Evolutionary conservation across 176 grass and related monocot species (phyloP).

Genomic region (Juncus effusus): DNA sequence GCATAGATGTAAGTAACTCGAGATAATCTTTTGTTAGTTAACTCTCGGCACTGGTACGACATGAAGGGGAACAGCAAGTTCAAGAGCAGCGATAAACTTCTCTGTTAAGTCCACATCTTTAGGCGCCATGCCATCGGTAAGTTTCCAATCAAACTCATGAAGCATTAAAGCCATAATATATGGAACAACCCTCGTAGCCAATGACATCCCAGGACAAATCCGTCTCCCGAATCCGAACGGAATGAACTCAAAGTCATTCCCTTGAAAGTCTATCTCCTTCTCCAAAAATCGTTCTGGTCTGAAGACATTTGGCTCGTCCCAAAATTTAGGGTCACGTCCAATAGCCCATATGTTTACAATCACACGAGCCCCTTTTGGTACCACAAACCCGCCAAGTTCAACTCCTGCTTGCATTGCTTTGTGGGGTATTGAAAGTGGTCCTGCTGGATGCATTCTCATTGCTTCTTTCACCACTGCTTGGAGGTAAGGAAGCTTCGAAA

Average conservation of each 20-base stretch:
- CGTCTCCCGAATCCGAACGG: constrained; percentile 8
- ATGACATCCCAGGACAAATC: constrained; percentile 12
- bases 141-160: constrained; percentile 2
- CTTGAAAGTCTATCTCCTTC: constrained; percentile 1
- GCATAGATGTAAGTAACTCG: too few species aligned
- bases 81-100: neutral
- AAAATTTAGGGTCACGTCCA: neutral
- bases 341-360: constrained; percentile 22
- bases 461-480: constrained; percentile 7
- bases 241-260: constrained; percentile 13
- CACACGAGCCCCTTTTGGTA: neutral
- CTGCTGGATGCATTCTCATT: neutral
- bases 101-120: constrained; percentile 7
- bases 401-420: neutral
- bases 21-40: too few species aligned
- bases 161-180: constrained; percentile 16
- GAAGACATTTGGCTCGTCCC: constrained; percentile 12
- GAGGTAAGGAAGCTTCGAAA: neutral
- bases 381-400: neutral
- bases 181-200: constrained; percentile 1
- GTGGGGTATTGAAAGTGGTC: neutral
- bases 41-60: neutral
- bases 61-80: constrained; percentile 11
- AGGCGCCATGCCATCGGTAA: neutral
- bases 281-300: constrained; percentile 22